Evolutionary conservation across 495 filamentous ascomycete genomes (phyloP), one percentile per base, ranked within the genome.

Genomic region (Talaromyces thailandensis): DNA sequence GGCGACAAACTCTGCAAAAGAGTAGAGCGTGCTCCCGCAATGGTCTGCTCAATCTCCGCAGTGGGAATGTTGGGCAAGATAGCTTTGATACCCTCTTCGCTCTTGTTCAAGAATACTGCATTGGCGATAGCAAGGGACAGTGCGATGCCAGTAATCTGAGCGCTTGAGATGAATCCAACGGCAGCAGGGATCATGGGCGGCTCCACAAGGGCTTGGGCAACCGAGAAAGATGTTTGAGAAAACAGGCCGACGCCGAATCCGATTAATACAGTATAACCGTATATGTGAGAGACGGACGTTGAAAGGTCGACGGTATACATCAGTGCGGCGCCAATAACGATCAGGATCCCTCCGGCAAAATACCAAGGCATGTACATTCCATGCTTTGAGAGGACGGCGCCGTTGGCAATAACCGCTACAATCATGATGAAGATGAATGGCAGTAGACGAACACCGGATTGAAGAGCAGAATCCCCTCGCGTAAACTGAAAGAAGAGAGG

Each of bases 351-450:
- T 1, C 73, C 75, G 5, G 74, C 57, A 7, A 82, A 57, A 66
- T 79, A 87, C 73, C 83, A 80, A 7, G 78, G 76, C 74, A 81
- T 80, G 71, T 86, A 86, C 62, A 77, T 74, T 7, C 75, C 74
- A 40, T 70, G 65, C 50, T 71, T 72, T 9, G 23, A 25, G 51
- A 63, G 57, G 28, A 63, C 16, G 29, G 28, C 28, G 8, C 61
- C 61, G 6, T 51, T 58, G 18, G 40, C 18, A 29, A 83, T 68
- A 62, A 73, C 74, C 53, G 71, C 65, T 57, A 73, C 65, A 28
- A 83, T 73, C 51, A 73, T 62, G 6, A 64, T 21, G 56, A 63
- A 50, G 18, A 74, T 56, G 48, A 66, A 74, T 5, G 70, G 70
- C n/a, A 72, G 63, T 0, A 82, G 65, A 1, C 78, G 75, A 1